Evolutionary conservation across 2,329 filamentous ascomycete genomes (phyloP).

Genomic region (Fusarium fujikuroi): DNA sequence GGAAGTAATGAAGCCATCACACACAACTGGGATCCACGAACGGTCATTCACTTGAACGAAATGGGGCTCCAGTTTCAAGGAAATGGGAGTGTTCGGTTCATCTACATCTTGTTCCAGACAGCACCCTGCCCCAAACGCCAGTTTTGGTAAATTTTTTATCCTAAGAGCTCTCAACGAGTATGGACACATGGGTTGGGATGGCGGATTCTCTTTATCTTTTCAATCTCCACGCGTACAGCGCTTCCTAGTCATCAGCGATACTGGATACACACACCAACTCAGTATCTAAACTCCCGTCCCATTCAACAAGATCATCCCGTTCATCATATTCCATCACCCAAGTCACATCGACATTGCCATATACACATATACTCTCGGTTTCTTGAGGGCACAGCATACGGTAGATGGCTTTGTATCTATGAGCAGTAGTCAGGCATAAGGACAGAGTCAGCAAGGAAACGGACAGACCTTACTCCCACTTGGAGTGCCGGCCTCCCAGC

Average conservation of each 20-base stretch:
- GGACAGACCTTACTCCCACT: conserved; percentile 18
- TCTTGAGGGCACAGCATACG: conserved; percentile 3
- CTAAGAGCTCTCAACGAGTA: neutral
- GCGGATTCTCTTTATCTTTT: neutral
- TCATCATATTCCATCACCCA: conserved; percentile 22
- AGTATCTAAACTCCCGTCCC: neutral
- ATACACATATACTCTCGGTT: neutral
- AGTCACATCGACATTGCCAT: conserved; percentile 12
- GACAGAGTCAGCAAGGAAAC: neutral
- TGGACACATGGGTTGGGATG: neutral
- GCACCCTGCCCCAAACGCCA: neutral
- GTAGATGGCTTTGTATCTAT: conserved; percentile 14
- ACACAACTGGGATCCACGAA: conserved; percentile 25
- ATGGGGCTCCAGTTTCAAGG: conserved; percentile 30
- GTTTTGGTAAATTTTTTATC: neutral
- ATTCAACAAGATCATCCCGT: neutral
- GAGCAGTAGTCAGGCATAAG: neutral
- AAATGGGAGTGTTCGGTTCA: conserved; percentile 33
- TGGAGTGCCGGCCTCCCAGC: conserved; percentile 14
- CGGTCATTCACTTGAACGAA: conserved; percentile 32
- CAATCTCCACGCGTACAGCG: neutral
- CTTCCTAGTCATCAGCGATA: neutral
- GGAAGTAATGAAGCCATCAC: conserved; percentile 11
- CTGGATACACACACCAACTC: neutral
- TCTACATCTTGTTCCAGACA: conserved; percentile 33